Evolutionary conservation across 78 protist species (phyloP).

Genomic region (Cyanophora paradoxa): DNA sequence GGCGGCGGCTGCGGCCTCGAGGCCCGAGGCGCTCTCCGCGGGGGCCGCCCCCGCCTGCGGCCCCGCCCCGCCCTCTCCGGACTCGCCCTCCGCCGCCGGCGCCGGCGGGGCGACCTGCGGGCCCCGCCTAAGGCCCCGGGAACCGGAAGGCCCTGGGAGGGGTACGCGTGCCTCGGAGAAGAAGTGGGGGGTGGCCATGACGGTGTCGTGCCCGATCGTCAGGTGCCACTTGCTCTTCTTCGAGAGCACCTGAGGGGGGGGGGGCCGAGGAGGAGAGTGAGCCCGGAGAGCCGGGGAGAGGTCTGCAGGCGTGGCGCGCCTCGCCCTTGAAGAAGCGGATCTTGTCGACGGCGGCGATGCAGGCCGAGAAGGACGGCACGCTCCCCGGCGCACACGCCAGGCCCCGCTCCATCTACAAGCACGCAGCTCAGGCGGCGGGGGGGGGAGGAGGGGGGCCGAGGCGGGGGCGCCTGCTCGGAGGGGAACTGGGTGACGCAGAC

Average conservation of each 20-base stretch:
- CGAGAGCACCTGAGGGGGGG: too few species aligned
- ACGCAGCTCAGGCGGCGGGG: too few species aligned
- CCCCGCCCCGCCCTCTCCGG: too few species aligned
- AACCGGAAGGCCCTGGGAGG: not conserved
- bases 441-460: too few species aligned
- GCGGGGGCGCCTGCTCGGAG: conserved; percentile 34
- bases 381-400: conserved; percentile 39
- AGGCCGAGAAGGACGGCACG: conserved; percentile 19
- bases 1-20: too few species aligned
- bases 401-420: conserved; percentile 89
- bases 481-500: conserved; percentile 80
- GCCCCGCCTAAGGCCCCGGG: too few species aligned
- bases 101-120: too few species aligned
- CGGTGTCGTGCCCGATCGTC: conserved; percentile 88
- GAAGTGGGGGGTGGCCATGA: conserved; percentile 55
- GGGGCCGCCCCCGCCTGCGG: too few species aligned
- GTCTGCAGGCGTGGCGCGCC: conserved; percentile 34
- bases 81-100: too few species aligned
- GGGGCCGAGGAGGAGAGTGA: too few species aligned
- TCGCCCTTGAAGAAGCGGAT: conserved; percentile 1
- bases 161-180: not conserved
- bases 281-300: conserved; percentile 39
- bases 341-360: conserved; percentile 25
- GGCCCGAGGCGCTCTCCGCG: too few species aligned
- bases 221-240: conserved; percentile 70